These are phyloP conservation scores for Hydnomerulius pinastri DNA, from an alignment of 768 basidiomycete species.

Conservation along the genomic window DNA sequence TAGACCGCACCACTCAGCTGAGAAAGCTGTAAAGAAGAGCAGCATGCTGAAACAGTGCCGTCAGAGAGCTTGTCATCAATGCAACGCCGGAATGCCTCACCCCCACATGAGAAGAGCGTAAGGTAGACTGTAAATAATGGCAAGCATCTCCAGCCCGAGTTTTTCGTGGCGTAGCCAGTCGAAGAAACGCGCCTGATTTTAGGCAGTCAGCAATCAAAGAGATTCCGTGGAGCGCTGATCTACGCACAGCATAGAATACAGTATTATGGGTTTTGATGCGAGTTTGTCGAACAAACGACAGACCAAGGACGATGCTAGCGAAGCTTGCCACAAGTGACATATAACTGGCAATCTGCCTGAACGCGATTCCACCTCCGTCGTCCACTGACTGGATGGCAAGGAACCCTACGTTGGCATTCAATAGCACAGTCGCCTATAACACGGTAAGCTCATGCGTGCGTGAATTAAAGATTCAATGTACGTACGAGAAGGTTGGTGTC, in stretches of 20 bases:
- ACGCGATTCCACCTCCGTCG: conserved; percentile 14
- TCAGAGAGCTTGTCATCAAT: not conserved
- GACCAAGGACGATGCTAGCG: conserved; percentile 43
- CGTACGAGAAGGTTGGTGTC: conserved; percentile 56
- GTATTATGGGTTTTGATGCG: conserved; percentile 33
- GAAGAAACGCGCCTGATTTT: conserved; percentile 11
- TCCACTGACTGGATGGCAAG: conserved; percentile 53
- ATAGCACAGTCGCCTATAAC: conserved; percentile 52
- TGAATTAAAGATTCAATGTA: not conserved
- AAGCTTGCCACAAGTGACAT: conserved; percentile 44
- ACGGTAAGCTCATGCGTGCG: not conserved
- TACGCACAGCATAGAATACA: conserved; percentile 38
- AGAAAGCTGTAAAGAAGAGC: conserved; percentile 29
- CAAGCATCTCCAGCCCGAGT: conserved; percentile 50
- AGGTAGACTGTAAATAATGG: conserved; percentile 55
- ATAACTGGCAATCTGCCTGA: conserved; percentile 44
- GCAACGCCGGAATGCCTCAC: conserved; percentile 37
- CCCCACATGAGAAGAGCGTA: conserved; percentile 61
- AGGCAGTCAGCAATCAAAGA: not conserved
- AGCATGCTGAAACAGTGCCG: conserved; percentile 20
- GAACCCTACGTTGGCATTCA: conserved; percentile 61
- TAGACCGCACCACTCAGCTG: conserved; percentile 24
- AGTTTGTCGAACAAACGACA: conserved; percentile 45
- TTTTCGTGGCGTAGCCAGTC: conserved; percentile 21
- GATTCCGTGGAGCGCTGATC: not conserved